Conservation (phyloP, 495 filamentous ascomycete species). For the Wilcoxina mikolae region DNA sequence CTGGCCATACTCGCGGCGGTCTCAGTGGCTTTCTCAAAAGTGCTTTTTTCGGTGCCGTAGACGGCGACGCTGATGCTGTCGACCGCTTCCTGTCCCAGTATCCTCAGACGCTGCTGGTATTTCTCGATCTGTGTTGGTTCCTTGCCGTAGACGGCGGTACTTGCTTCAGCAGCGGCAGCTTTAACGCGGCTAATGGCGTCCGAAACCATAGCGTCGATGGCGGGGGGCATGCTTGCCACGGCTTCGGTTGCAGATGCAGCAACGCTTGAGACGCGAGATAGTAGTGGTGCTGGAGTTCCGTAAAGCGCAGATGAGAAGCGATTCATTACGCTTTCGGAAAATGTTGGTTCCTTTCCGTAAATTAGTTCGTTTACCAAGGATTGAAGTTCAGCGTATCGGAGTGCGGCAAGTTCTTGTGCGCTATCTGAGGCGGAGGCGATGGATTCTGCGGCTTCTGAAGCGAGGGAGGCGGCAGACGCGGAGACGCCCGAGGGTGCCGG, state of each 20-base stretch:
- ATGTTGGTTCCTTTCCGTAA: conserved; percentile 61
- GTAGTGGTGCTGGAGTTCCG: conserved; percentile 10
- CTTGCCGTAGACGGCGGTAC: conserved; percentile 38
- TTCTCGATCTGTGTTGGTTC: conserved; percentile 40
- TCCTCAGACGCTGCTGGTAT: conserved; percentile 25
- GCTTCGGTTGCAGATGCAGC: conserved; percentile 2
- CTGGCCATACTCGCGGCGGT: background rate
- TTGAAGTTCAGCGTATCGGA: conserved; percentile 55
- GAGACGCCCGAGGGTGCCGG: conserved; percentile 21
- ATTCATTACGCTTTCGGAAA: conserved; percentile 64
- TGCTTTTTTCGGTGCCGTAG: conserved; percentile 30
- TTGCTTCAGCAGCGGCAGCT: conserved; percentile 30
- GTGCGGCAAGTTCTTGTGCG: conserved; percentile 37
- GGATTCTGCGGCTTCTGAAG: conserved; percentile 41
- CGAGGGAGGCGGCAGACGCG: conserved; percentile 37
- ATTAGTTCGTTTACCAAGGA: conserved; percentile 64
- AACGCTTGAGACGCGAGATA: conserved; percentile 1
- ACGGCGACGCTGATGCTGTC: conserved; percentile 31
- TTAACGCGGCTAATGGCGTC: conserved; percentile 42
- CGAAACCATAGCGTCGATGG: conserved; percentile 44
- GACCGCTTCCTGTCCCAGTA: conserved; percentile 19
- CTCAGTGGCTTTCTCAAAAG: conserved; percentile 15
- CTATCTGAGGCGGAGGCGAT: conserved; percentile 39
- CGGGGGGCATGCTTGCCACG: conserved; percentile 22
- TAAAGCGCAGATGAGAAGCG: conserved; percentile 52